These are phyloP conservation scores for Carpinus viminea DNA, from an alignment of 306 rosid genomes.

Conservation along the genomic window DNA sequence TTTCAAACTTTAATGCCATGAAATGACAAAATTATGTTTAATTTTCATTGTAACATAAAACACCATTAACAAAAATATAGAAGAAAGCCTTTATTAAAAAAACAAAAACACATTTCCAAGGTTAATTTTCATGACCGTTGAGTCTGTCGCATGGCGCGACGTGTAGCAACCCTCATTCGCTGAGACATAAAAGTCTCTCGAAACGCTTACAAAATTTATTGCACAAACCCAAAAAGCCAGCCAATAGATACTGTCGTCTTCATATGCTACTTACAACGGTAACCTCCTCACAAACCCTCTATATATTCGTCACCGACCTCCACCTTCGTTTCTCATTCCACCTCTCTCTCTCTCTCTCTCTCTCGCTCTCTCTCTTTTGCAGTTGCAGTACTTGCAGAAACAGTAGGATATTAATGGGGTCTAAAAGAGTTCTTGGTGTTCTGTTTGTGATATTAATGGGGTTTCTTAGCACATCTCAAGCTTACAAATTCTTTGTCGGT, in stretches of 20 bases:
- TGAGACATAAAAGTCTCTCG: neutral
- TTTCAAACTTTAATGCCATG: too few species aligned
- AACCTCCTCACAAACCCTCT: slow-evolving; percentile 19
- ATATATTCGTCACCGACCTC: slow-evolving; percentile 13
- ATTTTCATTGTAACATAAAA: neutral
- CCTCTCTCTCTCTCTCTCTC: slow-evolving; percentile 1
- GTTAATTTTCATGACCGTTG: slow-evolving; percentile 24
- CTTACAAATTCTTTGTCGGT: slow-evolving; percentile 47
- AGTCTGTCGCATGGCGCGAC: slow-evolving; percentile 32
- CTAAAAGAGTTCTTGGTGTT: slow-evolving; percentile 7
- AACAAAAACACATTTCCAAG: neutral
- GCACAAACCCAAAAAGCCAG: neutral
- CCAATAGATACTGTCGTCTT: neutral
- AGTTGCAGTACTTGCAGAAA: too few species aligned
- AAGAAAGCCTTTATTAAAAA: neutral
- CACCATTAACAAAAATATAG: neutral
- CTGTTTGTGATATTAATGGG: slow-evolving; percentile 22
- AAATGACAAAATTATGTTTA: too few species aligned
- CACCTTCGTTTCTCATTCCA: neutral
- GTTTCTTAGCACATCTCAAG: slow-evolving; percentile 31
- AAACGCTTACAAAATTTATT: slow-evolving; percentile 18
- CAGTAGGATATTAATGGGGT: slow-evolving; percentile 22
- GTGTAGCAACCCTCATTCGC: slow-evolving; percentile 13
- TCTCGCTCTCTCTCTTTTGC: neutral
- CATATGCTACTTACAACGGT: slow-evolving; percentile 30